Evolutionary conservation across 2,329 filamentous ascomycete genomes (phyloP), one percentile per base, ranked within the genome.

Genomic region (Cytospora piceicola): DNA sequence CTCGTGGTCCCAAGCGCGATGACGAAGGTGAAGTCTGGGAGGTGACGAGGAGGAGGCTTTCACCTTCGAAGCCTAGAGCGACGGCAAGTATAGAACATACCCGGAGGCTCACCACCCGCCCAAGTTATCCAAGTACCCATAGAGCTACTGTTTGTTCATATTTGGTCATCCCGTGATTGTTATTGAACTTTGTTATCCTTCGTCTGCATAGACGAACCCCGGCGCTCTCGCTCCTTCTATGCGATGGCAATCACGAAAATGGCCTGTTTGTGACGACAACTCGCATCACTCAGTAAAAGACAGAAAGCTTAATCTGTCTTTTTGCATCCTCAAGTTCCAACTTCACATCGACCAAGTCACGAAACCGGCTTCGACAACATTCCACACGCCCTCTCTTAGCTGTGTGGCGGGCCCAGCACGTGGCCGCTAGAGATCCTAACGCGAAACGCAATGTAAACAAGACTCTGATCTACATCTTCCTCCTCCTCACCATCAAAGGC

Each of bases 251-350:
- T 22, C 55, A 57, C 61, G 36, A 39, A 32, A 22, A 63, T 63
- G 61, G 57, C 53, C 39, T 57, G 53, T 57, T 58, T 51, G 61
- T 63, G 61, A 63, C 61, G 61, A 63, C 39, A 57, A 29, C 39
- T 32, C 53, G 53, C 22, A 36, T 17, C 7, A 17, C 57, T 39
- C 61, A 36, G 22, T 39, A 57, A 57, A 30, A 39, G 55, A 57
- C 61, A 27, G 22, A 22, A 63, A 63, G 53, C 56, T 34, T 63
- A 57, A 63, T 51, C 52, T n/a, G 8, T 51, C 30, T 12, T 22
- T n/a, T 27, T 56, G 52, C 52, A n/a, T 56, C 60, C 59, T n/a
- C 54, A 53, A 42, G 46, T 30, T 53, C 61, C 32, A 12, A 11
- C 9, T 2, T 36, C 27, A 36, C 11, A 36, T 12, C 2, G n/a